Evolutionary conservation across 345 rosid genomes (phyloP), one percentile per base, ranked within the genome.

Genomic region (Lepidium africanum): DNA sequence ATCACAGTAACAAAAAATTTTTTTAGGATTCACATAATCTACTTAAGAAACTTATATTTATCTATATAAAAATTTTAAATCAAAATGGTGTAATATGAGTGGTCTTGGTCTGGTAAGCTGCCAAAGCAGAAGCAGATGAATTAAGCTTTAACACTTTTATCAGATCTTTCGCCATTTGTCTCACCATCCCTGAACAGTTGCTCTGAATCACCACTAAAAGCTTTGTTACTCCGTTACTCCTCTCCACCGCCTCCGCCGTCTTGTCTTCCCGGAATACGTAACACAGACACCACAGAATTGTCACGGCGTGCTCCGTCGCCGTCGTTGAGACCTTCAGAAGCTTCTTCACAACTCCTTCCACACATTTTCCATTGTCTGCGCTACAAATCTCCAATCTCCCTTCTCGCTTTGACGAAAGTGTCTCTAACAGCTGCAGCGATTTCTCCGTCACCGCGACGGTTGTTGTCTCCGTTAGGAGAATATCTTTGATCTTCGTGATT

Each of bases 1-100:
- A 63, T 76, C 58, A 40, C 33, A 76, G 79, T 81, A 76, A 60
- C 87, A 84, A 86, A 86, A n/a, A 84, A 5, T 70, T 75, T 9
- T 69, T 38, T 58, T 78, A 30, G 49, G 73, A 80, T 83, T 79
- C 80, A 86, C 86, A 81, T 63, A 51, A 52, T 59, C 16, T 15
- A 25, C 48, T 30, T 14, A 58, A 10, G 30, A 36, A 27, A 9
- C 6, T 3, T 21, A 7, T 8, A 23, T 52, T 3, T 2, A 30
- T 5, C 23, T 9, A 19, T 10, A 47, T 10, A 19, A 2, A 9
- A 46, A 46, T 1, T 67, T 19, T 45, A n/a, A 47, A 65, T 92
- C 91, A 93, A 70, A 86, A 88, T 38, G 98, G 98, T 81, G 80
- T 88, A 46, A 93, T 88, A 76, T 90, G 98, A 57, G 94, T 93